These are phyloP conservation scores for Mitragyna speciosa DNA, from an alignment of 257 asterid species.

Conservation along the genomic window DNA sequence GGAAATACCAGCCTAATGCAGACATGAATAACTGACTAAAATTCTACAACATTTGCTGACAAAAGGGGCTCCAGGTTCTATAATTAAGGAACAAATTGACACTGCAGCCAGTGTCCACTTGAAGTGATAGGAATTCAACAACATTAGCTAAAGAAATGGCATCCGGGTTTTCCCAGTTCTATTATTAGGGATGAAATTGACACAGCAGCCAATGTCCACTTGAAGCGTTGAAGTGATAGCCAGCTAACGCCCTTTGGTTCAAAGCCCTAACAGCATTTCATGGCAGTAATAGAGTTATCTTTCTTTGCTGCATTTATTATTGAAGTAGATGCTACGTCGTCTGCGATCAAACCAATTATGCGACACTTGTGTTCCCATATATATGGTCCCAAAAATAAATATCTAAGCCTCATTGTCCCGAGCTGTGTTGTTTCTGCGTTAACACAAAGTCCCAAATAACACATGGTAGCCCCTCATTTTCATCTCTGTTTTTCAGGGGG, in stretches of 20 bases:
- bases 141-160: neutral
- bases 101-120: neutral
- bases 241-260: neutral
- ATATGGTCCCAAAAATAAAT: conserved; percentile 12
- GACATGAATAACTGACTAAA: neutral
- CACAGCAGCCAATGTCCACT: neutral
- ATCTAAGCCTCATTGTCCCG: conserved; percentile 12
- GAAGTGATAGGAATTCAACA: neutral
- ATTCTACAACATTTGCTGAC: neutral
- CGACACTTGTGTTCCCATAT: conserved; percentile 8
- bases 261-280: neutral
- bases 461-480: conserved; percentile 26
- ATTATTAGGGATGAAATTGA: neutral
- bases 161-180: neutral
- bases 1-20: neutral
- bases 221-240: neutral
- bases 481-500: neutral
- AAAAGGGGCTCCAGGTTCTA: neutral
- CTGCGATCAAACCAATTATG: neutral
- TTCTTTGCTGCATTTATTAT: neutral
- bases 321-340: neutral
- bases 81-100: neutral
- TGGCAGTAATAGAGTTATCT: neutral
- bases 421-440: conserved; percentile 4
- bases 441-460: conserved; percentile 4